Percentiles rank a stretch among this genome's conserved stretches.
Conservation (phyloP, 2,329 filamentous ascomycete genomes). For the Ascochyta koolunga region DNA sequence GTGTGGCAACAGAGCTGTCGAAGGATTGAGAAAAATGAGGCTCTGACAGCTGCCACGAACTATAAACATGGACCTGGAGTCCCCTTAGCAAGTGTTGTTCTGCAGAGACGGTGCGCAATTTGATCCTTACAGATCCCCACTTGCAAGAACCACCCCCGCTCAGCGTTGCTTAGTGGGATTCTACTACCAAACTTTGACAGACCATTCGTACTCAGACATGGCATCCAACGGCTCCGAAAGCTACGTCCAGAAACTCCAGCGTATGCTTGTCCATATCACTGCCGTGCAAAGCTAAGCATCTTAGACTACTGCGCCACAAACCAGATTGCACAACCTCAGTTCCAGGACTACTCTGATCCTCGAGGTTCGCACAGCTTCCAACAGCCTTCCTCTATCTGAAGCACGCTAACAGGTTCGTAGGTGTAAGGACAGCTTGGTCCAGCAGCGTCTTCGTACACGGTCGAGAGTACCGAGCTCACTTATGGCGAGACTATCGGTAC, state of each 20-base stretch:
- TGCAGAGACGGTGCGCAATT: constrained; percentile 31
- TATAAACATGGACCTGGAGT: constrained; percentile 41
- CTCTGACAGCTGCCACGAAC: constrained; percentile 28
- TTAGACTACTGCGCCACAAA: constrained; percentile 43
- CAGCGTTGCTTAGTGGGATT: constrained; percentile 21
- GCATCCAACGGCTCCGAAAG: constrained; percentile 33
- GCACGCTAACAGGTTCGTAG: constrained; percentile 27
- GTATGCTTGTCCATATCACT: constrained; percentile 26
- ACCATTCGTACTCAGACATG: constrained; percentile 31
- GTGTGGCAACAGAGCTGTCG: constrained; percentile 32
- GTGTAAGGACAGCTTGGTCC: constrained; percentile 45
- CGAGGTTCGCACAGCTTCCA: constrained; percentile 34
- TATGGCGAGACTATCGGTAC: constrained; percentile 47
- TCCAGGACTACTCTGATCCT: constrained; percentile 47
- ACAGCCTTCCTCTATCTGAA: not conserved
- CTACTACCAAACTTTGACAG: constrained; percentile 17
- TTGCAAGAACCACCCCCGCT: constrained; percentile 29
- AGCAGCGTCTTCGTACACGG: constrained; percentile 45
- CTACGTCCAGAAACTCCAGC: constrained; percentile 42
- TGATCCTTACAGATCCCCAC: constrained; percentile 31
- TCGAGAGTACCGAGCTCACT: constrained; percentile 41
- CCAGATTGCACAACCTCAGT: constrained; percentile 44
- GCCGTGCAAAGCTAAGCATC: constrained; percentile 18
- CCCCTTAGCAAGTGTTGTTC: constrained; percentile 29
- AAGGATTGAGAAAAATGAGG: constrained; percentile 33